These are phyloP conservation scores for Xanthoceras sorbifolium DNA, from an alignment of 345 rosid species.

Conservation along the genomic window DNA sequence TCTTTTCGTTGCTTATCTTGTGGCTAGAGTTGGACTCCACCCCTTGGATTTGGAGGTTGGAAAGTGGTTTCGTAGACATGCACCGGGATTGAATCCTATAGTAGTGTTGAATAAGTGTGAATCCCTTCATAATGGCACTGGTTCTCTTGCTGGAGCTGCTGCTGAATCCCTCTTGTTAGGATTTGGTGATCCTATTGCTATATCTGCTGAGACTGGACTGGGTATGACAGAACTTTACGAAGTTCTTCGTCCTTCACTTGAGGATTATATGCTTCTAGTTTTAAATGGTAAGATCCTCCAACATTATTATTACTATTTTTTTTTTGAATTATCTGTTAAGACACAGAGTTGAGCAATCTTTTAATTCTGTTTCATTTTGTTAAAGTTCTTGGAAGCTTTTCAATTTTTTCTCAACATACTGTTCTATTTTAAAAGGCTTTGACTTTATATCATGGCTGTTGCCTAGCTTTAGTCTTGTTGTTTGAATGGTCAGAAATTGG, in stretches of 20 bases:
- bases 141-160: slow-evolving; percentile 63
- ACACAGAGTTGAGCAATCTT: neutral
- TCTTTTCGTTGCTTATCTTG: slow-evolving; percentile 21
- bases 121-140: slow-evolving; percentile 57
- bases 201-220: slow-evolving; percentile 95
- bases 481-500: neutral
- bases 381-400: neutral
- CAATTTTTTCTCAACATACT: neutral
- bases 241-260: slow-evolving; percentile 68
- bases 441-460: neutral
- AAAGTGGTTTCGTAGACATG: slow-evolving; percentile 86
- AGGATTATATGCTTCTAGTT: slow-evolving; percentile 55
- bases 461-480: neutral
- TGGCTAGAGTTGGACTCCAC: slow-evolving; percentile 76
- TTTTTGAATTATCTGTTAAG: neutral
- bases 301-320: neutral
- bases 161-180: slow-evolving; percentile 69
- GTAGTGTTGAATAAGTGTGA: slow-evolving; percentile 90
- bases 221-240: slow-evolving; percentile 86
- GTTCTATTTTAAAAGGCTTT: neutral
- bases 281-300: slow-evolving; percentile 50
- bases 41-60: slow-evolving; percentile 95
- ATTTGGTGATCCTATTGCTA: slow-evolving; percentile 88
- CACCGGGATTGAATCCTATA: slow-evolving; percentile 66
- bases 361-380: neutral